A percentile compares a stretch with the other conserved stretches of the same genome.
phyloP scores from a whole-genome alignment of 257 asterid genomes.

The Henckelia pumila region DNA sequence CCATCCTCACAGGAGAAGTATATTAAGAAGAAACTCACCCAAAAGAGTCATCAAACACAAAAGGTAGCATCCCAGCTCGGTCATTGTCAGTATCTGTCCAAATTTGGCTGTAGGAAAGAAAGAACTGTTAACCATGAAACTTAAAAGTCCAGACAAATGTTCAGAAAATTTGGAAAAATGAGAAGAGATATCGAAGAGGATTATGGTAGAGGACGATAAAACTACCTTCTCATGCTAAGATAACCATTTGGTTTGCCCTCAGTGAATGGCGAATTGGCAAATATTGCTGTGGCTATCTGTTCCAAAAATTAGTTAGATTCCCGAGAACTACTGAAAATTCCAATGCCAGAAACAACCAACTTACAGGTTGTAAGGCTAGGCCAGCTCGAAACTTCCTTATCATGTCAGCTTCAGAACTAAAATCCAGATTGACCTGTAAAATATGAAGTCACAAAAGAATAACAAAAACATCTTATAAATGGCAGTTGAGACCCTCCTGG shows the following conservation, averaged over 20 bases:
- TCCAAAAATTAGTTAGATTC: constrained; percentile 35
- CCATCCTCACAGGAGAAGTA: not conserved
- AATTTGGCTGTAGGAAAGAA: constrained; percentile 65
- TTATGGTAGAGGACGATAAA: constrained; percentile 10
- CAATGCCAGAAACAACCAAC: constrained; percentile 30
- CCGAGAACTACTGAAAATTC: constrained; percentile 19
- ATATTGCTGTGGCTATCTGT: constrained; percentile 97
- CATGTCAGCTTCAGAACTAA: constrained; percentile 94
- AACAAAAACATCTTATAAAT: not conserved
- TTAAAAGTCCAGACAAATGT: constrained; percentile 20
- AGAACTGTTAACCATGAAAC: constrained; percentile 24
- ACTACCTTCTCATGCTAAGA: constrained; percentile 96
- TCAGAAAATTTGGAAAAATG: not conserved
- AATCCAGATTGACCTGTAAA: constrained; percentile 91
- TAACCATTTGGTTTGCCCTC: constrained; percentile 94
- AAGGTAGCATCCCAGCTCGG: constrained; percentile 99
- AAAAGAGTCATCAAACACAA: constrained; percentile 92
- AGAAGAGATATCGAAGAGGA: constrained; percentile 11
- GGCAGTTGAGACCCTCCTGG: constrained; percentile 16
- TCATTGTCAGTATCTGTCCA: constrained; percentile 96
- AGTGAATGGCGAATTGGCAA: constrained; percentile 96
- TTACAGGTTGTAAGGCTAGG: constrained; percentile 93
- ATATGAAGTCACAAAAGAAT: constrained; percentile 19
- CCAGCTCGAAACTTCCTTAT: constrained; percentile 94
- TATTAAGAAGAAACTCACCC: constrained; percentile 53